These are phyloP conservation scores for Zoysia matrella DNA, from an alignment of 202 grass and related monocot genomes.

Conservation along the genomic window DNA sequence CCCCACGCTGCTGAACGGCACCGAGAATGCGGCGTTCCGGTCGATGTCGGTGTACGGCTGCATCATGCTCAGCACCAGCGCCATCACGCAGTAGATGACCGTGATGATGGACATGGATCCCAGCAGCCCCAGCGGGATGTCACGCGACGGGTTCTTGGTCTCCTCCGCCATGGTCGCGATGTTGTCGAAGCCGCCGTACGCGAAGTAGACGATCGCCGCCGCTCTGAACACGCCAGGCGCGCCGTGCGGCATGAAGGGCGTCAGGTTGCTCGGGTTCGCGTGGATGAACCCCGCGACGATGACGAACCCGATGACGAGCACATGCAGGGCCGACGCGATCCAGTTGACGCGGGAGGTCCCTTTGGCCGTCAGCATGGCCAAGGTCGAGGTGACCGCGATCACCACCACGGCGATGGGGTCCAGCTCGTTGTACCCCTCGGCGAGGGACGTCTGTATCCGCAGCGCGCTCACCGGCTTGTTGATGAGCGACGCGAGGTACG, in stretches of 20 bases:
- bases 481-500: conserved; percentile 77
- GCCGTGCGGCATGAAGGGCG: conserved; percentile 79
- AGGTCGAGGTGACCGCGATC: conserved; percentile 62
- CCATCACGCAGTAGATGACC: conserved; percentile 82
- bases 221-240: conserved; percentile 75
- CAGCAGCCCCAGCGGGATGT: conserved; percentile 82
- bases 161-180: conserved; percentile 96
- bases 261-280: conserved; percentile 64
- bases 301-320: conserved; percentile 65
- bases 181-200: conserved; percentile 93
- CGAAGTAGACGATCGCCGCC: conserved; percentile 87
- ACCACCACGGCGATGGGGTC: conserved; percentile 76
- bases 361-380: conserved; percentile 81
- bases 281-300: conserved; percentile 73
- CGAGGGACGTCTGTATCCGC: conserved; percentile 59
- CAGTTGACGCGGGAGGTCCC: conserved; percentile 84
- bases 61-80: conserved; percentile 90
- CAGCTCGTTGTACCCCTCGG: conserved; percentile 61
- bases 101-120: conserved; percentile 87
- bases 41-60: conserved; percentile 77
- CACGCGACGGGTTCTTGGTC: conserved; percentile 73
- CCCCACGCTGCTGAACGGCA: conserved; percentile 72
- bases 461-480: conserved; percentile 56
- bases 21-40: conserved; percentile 64
- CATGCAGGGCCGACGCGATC: conserved; percentile 76